Evolutionary conservation across 2,329 filamentous ascomycete species (phyloP).

Genomic region (Dactylellina drechsleri): DNA sequence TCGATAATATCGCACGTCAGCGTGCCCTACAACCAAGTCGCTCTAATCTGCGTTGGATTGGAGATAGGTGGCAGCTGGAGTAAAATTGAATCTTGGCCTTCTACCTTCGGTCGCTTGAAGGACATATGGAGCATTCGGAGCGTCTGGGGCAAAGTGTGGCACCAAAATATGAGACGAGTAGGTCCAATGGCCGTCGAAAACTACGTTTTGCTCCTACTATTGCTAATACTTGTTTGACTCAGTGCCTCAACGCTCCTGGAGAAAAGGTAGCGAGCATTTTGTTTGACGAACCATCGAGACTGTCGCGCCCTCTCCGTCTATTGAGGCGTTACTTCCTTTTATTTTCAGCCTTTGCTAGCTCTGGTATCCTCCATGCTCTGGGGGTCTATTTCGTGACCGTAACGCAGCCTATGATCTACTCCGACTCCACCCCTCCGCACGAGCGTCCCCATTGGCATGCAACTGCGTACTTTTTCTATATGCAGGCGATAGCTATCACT

Average conservation of each 20-base stretch:
- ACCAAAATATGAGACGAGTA: slow-evolving; percentile 34
- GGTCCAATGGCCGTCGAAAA: background rate
- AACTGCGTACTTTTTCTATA: slow-evolving; percentile 25
- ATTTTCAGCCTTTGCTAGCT: slow-evolving; percentile 25
- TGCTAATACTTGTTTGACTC: background rate
- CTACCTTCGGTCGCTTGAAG: slow-evolving; percentile 13
- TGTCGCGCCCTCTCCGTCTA: slow-evolving; percentile 13
- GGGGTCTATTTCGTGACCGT: slow-evolving; percentile 42
- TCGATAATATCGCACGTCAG: slow-evolving; percentile 39
- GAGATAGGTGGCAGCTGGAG: slow-evolving; percentile 36
- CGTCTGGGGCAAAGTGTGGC: slow-evolving; percentile 44
- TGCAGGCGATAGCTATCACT: slow-evolving; percentile 19
- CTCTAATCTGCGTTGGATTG: slow-evolving; percentile 25
- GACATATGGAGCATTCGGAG: slow-evolving; percentile 39
- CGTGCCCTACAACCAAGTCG: slow-evolving; percentile 25
- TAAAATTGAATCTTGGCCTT: slow-evolving; percentile 28
- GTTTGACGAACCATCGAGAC: slow-evolving; percentile 16
- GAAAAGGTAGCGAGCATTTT: slow-evolving; percentile 21
- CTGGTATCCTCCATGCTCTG: slow-evolving; percentile 32
- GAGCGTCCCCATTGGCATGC: slow-evolving; percentile 22
- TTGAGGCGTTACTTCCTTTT: slow-evolving; percentile 29
- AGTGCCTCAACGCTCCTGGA: slow-evolving; percentile 37
- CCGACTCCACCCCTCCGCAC: slow-evolving; percentile 18
- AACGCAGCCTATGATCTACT: slow-evolving; percentile 22
- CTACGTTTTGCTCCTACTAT: background rate